Evolutionary conservation across 2,329 filamentous ascomycete species (phyloP).

Genomic region (Aureobasidium pullulans): DNA sequence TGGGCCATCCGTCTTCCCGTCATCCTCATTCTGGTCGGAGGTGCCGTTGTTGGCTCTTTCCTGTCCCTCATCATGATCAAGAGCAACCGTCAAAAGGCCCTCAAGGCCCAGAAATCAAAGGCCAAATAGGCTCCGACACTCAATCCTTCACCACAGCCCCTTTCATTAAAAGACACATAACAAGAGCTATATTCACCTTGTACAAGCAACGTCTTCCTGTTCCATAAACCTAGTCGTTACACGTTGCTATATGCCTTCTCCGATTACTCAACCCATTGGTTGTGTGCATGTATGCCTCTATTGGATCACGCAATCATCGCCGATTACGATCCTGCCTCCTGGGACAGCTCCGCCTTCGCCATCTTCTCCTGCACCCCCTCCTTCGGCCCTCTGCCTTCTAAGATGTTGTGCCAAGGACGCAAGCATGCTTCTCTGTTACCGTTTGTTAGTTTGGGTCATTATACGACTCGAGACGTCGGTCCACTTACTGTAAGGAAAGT

Average conservation of each 20-base stretch:
- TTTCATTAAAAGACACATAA: neutral
- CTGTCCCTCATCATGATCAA: conserved; percentile 96
- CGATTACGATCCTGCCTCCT: conserved; percentile 18
- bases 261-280: too few species aligned
- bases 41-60: conserved; percentile 92
- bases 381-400: conserved; percentile 15
- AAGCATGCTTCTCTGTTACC: conserved; percentile 22
- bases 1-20: conserved; percentile 99
- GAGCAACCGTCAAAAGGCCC: conserved; percentile 95
- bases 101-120: conserved; percentile 87
- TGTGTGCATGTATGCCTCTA: neutral
- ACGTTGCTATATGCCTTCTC: neutral
- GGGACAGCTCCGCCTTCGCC: conserved; percentile 12
- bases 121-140: conserved; percentile 42
- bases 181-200: too few species aligned
- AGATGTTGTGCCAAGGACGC: conserved; percentile 20
- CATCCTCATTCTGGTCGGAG: conserved; percentile 85
- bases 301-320: conserved; percentile 24
- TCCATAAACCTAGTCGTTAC: neutral
- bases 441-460: conserved; percentile 9
- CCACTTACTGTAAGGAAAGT: conserved; percentile 44
- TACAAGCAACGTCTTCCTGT: neutral
- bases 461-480: neutral
- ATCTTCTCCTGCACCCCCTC: conserved; percentile 13
- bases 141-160: neutral